phyloP scores from a whole-genome alignment of 352 stramenopile species.

The Phytophthora citrophthora region DNA sequence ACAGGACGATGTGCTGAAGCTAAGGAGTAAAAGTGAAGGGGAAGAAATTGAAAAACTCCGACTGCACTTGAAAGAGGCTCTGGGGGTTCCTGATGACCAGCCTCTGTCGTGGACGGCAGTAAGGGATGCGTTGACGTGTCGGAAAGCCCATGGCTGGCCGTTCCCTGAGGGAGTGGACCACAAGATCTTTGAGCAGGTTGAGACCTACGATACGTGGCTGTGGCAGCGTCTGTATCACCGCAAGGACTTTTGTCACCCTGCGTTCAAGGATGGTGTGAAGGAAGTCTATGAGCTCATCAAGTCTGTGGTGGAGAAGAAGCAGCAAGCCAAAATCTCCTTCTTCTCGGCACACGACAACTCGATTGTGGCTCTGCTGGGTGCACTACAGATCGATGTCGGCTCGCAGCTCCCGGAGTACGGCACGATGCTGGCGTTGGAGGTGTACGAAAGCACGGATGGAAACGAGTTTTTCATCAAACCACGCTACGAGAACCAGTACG shows the following conservation, averaged over 20 bases:
- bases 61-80: slow-evolving; percentile 43
- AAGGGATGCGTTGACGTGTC: slow-evolving; percentile 72
- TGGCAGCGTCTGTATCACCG: slow-evolving; percentile 80
- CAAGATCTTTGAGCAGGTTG: slow-evolving; percentile 62
- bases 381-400: slow-evolving; percentile 71
- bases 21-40: slow-evolving; percentile 31
- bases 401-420: slow-evolving; percentile 69
- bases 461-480: slow-evolving; percentile 63
- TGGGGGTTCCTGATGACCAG: slow-evolving; percentile 54
- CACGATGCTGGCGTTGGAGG: slow-evolving; percentile 70
- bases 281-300: slow-evolving; percentile 66
- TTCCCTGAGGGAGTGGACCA: slow-evolving; percentile 74
- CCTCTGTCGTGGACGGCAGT: slow-evolving; percentile 78
- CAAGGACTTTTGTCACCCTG: slow-evolving; percentile 61
- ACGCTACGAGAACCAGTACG: slow-evolving; percentile 59
- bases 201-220: slow-evolving; percentile 80
- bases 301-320: slow-evolving; percentile 42
- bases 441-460: slow-evolving; percentile 60
- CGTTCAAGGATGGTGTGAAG: slow-evolving; percentile 69
- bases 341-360: slow-evolving; percentile 89
- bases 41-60: slow-evolving; percentile 44
- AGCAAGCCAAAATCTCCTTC: slow-evolving; percentile 67
- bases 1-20: slow-evolving; percentile 53
- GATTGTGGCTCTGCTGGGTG: slow-evolving; percentile 77
- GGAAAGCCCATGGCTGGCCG: slow-evolving; percentile 59